Base-by-base conservation (phyloP, 1,284 basidiomycete genomes). In the Pseudozyma tsukubaensis region DNA sequence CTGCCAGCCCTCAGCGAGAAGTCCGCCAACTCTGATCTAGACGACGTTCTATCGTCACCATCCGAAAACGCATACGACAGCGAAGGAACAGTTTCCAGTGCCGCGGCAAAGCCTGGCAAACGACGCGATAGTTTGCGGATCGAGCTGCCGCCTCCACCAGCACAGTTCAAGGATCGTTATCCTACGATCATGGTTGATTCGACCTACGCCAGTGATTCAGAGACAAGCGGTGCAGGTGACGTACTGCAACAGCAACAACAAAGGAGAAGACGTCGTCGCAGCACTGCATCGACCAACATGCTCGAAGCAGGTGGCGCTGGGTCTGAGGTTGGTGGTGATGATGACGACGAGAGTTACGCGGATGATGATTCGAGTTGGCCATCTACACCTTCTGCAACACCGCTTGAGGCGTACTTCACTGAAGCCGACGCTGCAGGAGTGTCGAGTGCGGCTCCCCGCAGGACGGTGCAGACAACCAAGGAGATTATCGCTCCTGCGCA, bases 331-430 rank as follows among this genome's bases (percentile, higher is more conserved):
- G 60, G 59, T n/a, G 57, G 4, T 9, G 54, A 53, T 11, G 64
- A 66, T n/a, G 65, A 69, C 21, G 71, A 65, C 8, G 66, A 69
- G 1, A 54, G 52, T 0, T 60, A 54, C 36, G 66, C 55, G 1
- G 72, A 66, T n/a, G 72, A 74, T 34, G 63, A 74, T 24, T 74
- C 72, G 14, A 74, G 72, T 57, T 74, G 72, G 72, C 72, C 72
- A 7, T 74, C 72, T 1, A 74, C 72, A 0, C 72, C 72, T 13
- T 74, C 72, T 14, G 70, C 66, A 2, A 74, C 72, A 14, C 66
- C 72, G 36, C 49, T 74, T 4, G 71, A 74, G 49, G 44, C 48
- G 21, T 74, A 74, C 59, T 69, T 74, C n/a, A 47, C 61, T 12
- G 21, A 61, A 2, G 62, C 59, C 0, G 62, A 65, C n/a, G 39